Percentiles rank a stretch among this genome's conserved stretches.
Conservation (phyloP, 192 early-diverging fungal species). For the Coemansia sp. region DNA sequence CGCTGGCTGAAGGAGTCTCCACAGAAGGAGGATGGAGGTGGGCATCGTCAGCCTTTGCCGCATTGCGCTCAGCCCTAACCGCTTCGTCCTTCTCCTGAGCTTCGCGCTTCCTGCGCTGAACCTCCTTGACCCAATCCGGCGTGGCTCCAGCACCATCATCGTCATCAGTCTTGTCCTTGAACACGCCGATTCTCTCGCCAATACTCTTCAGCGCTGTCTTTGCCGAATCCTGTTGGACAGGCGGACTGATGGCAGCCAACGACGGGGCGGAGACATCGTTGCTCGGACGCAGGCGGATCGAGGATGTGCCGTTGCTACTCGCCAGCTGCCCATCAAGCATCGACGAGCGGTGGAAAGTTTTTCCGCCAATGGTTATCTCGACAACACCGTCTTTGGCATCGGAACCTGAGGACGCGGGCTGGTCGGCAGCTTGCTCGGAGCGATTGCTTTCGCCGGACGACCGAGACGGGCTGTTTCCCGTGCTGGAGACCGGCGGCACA, state of each 20-base stretch:
- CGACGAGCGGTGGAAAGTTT: slow-evolving; percentile 32
- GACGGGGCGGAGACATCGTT: slow-evolving; percentile 15
- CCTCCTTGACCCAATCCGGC: slow-evolving; percentile 51
- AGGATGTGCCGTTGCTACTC: slow-evolving; percentile 1
- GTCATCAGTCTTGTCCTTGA: slow-evolving; percentile 2
- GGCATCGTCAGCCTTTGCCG: neutral
- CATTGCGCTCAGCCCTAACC: neutral
- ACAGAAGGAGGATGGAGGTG: no score
- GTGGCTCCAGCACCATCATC: slow-evolving; percentile 12
- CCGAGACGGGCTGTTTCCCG: slow-evolving; percentile 28
- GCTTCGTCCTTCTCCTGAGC: slow-evolving; percentile 31
- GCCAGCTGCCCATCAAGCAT: slow-evolving; percentile 22
- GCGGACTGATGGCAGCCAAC: neutral
- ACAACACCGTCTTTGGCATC: slow-evolving; percentile 20
- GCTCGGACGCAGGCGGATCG: slow-evolving; percentile 49
- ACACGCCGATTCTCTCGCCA: slow-evolving; percentile 24
- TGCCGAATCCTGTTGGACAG: neutral
- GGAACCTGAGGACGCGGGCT: neutral
- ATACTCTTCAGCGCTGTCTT: slow-evolving; percentile 45
- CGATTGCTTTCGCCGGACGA: slow-evolving; percentile 38
- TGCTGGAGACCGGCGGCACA: slow-evolving; percentile 42
- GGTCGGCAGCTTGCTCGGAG: neutral
- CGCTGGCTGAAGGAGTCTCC: neutral
- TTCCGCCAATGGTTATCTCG: slow-evolving; percentile 35
- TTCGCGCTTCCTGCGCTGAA: slow-evolving; percentile 50